These are phyloP conservation scores for Leptographium wingfieldii DNA, from an alignment of 2,329 filamentous ascomycete species.

Conservation along the genomic window DNA sequence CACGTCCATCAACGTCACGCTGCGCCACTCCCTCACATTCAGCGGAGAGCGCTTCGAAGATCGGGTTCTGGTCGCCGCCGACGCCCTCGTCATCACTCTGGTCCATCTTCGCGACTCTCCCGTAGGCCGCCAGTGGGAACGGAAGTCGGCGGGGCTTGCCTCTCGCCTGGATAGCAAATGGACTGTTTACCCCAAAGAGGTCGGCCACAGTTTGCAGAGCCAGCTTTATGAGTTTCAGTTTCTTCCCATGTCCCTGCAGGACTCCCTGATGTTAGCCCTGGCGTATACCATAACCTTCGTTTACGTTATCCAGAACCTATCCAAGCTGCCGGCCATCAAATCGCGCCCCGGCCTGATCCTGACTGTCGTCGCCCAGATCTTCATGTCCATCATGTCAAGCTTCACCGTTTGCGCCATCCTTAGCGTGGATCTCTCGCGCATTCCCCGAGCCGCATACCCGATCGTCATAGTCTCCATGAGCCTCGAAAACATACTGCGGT, in stretches of 20 bases:
- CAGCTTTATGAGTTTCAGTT: conserved; percentile 70
- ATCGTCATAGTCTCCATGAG: conserved; percentile 67
- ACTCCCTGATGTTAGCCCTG: conserved; percentile 48
- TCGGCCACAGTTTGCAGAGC: conserved; percentile 39
- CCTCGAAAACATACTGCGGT: conserved; percentile 63
- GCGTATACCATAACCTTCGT: conserved; percentile 51
- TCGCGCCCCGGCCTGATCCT: conserved; percentile 60
- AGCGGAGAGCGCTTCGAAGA: conserved; percentile 68
- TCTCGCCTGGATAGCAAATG: conserved; percentile 38
- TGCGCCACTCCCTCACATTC: conserved; percentile 69
- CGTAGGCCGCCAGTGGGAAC: conserved; percentile 53
- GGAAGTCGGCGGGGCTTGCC: conserved; percentile 41
- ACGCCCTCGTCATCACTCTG: conserved; percentile 67
- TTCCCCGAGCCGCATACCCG: conserved; percentile 63
- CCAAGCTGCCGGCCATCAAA: conserved; percentile 61
- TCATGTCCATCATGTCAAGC: conserved; percentile 62
- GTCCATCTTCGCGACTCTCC: conserved; percentile 55
- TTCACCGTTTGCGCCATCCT: conserved; percentile 68
- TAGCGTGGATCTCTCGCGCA: conserved; percentile 61
- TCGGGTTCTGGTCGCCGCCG: conserved; percentile 54
- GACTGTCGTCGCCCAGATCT: conserved; percentile 57
- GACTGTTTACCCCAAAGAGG: conserved; percentile 47
- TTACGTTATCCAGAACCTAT: conserved; percentile 56
- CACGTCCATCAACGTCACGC: conserved; percentile 59
- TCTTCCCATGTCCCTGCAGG: conserved; percentile 55